Conservation (phyloP, 805 yeast genomes). For the Candida pseudofarinosa region DNA sequence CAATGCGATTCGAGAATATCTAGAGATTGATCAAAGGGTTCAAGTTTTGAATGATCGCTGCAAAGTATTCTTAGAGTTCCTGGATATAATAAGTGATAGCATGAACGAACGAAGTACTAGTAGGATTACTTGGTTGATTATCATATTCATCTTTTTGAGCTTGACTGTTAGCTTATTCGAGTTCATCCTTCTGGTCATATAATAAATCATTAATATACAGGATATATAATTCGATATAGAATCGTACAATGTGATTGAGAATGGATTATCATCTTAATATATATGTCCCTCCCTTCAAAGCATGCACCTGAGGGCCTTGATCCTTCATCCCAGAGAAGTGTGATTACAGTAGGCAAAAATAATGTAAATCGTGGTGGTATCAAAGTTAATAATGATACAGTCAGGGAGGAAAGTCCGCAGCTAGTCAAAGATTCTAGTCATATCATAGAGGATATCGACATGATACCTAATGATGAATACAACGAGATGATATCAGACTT, state of each 20-base stretch:
- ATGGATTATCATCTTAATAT: no score
- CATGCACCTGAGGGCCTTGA: conserved; percentile 35
- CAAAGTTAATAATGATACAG: not conserved
- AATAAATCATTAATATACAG: not conserved
- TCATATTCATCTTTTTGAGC: conserved; percentile 74
- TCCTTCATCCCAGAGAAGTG: conserved; percentile 16
- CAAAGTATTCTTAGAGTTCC: conserved; percentile 87
- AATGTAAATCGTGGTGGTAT: not conserved
- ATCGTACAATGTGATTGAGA: no score
- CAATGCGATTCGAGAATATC: conserved; percentile 81
- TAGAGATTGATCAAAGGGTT: conserved; percentile 93
- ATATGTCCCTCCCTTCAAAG: conserved; percentile 31
- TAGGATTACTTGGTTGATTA: conserved; percentile 85
- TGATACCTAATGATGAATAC: conserved; percentile 46
- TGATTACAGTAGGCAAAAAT: conserved; percentile 22
- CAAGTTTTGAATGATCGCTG: conserved; percentile 92
- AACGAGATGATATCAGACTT: conserved; percentile 45
- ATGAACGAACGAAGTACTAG: conserved; percentile 92
- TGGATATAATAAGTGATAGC: conserved; percentile 89
- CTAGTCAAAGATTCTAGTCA: not conserved
- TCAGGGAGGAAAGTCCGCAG: not conserved
- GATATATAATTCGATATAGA: not conserved
- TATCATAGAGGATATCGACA: conserved; percentile 38
- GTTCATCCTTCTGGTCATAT: conserved; percentile 49
- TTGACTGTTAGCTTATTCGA: conserved; percentile 74